Conservation (phyloP, 1,284 basidiomycete species). For the Sporisorium iseilematis-ciliati region DNA sequence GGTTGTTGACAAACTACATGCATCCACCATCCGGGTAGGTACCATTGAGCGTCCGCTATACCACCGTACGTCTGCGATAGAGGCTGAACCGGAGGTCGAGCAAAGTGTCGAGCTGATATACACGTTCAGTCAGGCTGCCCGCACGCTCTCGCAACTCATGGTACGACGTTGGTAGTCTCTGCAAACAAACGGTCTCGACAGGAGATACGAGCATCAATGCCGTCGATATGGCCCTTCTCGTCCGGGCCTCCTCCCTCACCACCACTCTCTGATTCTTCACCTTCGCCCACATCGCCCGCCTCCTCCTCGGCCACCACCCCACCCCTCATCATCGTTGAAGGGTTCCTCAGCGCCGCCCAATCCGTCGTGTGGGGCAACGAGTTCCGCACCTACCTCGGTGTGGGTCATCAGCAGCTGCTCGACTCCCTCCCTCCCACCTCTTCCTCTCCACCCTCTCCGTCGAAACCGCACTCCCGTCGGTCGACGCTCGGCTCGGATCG, state of each 20-base stretch:
- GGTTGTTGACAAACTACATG: no score
- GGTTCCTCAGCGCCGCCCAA: constrained; percentile 73
- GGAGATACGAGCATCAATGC: not conserved
- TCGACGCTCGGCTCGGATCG: constrained; percentile 16
- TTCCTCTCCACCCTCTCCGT: not conserved
- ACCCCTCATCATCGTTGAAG: constrained; percentile 75
- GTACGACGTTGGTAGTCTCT: not conserved
- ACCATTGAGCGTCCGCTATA: no score
- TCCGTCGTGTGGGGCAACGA: constrained; percentile 72
- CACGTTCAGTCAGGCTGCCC: not conserved
- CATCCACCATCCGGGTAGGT: no score
- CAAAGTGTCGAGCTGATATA: not conserved
- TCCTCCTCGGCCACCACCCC: constrained; percentile 32
- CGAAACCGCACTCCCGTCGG: constrained; percentile 6
- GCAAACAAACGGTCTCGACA: not conserved
- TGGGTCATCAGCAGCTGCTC: constrained; percentile 40
- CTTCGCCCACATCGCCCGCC: not conserved
- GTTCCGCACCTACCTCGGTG: constrained; percentile 43
- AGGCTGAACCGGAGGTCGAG: no score
- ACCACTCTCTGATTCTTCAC: not conserved
- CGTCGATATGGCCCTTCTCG: constrained; percentile 7
- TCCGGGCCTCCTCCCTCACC: not conserved
- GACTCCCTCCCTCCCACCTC: constrained; percentile 5
- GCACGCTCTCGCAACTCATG: no score
- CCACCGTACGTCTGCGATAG: no score